These are phyloP conservation scores for Breynia disticha DNA, from an alignment of 441 rosid genomes.

Conservation along the genomic window DNA sequence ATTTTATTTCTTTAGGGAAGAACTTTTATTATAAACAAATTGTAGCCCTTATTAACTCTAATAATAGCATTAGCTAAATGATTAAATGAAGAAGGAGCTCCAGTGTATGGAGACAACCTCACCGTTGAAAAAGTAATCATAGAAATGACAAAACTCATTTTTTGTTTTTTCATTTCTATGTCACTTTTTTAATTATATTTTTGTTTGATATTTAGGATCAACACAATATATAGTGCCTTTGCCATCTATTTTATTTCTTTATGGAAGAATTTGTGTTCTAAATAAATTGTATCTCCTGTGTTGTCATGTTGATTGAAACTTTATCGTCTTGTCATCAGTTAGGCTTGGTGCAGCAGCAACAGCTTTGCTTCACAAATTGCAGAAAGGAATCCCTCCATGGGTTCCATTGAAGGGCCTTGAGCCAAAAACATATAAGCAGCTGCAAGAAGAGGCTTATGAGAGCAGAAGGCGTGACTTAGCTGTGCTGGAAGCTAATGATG, in stretches of 20 bases:
- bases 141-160: no score
- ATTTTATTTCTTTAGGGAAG: background rate
- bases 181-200: no score
- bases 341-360: constrained; percentile 91
- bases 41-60: constrained; percentile 3
- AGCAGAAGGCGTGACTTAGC: constrained; percentile 78
- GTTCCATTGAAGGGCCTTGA: constrained; percentile 74
- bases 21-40: constrained; percentile 4
- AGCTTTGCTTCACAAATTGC: constrained; percentile 74
- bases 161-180: no score
- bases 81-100: no score
- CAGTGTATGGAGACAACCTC: no score
- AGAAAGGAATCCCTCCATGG: constrained; percentile 87
- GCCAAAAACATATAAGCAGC: constrained; percentile 66
- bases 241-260: background rate
- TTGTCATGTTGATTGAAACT: background rate
- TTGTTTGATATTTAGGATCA: no score
- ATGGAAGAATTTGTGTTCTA: background rate
- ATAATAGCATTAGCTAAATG: no score
- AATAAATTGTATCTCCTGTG: constrained; percentile 4
- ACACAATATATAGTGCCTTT: no score
- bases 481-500: constrained; percentile 74
- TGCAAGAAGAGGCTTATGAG: constrained; percentile 82
- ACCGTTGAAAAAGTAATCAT: no score
- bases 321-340: constrained; percentile 35